A percentile compares a stretch with the other conserved stretches of the same genome.
Evolutionary conservation across 2,329 filamentous ascomycete genomes (phyloP).

Genomic region (Akanthomyces lecanii): DNA sequence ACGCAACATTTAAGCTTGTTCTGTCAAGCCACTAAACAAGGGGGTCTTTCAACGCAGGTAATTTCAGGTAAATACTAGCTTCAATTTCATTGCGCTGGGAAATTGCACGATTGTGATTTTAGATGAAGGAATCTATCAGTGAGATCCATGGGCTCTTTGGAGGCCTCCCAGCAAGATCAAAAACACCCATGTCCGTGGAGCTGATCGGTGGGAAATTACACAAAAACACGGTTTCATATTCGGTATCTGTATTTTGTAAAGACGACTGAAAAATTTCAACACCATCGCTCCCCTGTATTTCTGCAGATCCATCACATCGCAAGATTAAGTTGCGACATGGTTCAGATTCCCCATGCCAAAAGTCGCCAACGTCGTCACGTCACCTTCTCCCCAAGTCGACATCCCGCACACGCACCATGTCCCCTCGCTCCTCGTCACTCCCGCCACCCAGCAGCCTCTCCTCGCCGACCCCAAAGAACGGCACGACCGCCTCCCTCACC

Average conservation of each 20-base stretch:
- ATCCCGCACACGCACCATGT: slow-evolving; percentile 50
- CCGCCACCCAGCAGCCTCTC: slow-evolving; percentile 22
- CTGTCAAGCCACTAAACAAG: not conserved
- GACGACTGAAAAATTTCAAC: too few relatives aligned
- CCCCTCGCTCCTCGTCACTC: slow-evolving; percentile 26
- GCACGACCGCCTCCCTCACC: slow-evolving; percentile 59
- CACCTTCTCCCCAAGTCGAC: slow-evolving; percentile 49
- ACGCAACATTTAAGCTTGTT: not conserved
- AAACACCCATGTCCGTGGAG: not conserved
- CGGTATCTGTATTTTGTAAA: too few relatives aligned
- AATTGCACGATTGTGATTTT: too few relatives aligned
- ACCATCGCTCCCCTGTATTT: not conserved
- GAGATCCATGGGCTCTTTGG: not conserved
- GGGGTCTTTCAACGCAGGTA: not conserved
- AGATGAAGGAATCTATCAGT: too few relatives aligned
- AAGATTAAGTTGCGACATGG: slow-evolving; percentile 4
- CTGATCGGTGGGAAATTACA: slow-evolving; percentile 1
- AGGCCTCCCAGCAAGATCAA: not conserved
- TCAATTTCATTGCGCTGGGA: too few relatives aligned
- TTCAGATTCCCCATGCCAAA: not conserved
- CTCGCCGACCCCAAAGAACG: slow-evolving; percentile 55
- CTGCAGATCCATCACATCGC: slow-evolving; percentile 3
- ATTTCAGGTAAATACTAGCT: too few relatives aligned
- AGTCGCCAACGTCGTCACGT: slow-evolving; percentile 3
- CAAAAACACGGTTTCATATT: not conserved